Evolutionary conservation across 2,329 filamentous ascomycete species (phyloP).

Genomic region (Penicillium sclerotigenum): DNA sequence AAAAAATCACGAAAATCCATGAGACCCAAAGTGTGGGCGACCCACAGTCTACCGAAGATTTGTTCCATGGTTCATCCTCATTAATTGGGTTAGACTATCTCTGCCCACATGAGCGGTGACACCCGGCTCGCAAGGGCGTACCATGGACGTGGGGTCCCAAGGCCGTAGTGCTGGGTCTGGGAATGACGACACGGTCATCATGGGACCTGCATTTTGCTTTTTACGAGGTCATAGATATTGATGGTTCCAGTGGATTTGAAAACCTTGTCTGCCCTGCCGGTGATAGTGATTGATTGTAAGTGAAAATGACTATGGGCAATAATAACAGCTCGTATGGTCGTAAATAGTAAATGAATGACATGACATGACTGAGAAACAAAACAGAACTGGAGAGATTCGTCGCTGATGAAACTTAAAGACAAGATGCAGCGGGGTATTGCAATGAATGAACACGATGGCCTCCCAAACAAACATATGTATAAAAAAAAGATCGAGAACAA

Average conservation of each 20-base stretch:
- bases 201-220: background rate
- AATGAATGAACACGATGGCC: constrained; percentile 23
- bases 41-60: background rate
- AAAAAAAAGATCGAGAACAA: constrained; percentile 2
- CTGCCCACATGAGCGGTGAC: constrained; percentile 1
- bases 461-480: constrained; percentile 15
- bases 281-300: background rate
- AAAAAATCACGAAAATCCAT: background rate
- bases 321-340: background rate
- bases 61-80: constrained; percentile 1
- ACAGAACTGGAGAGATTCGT: constrained; percentile 8
- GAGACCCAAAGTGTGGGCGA: background rate
- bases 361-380: constrained; percentile 1
- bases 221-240: background rate
- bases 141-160: constrained; percentile 16
- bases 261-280: background rate
- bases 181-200: constrained; percentile 18
- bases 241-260: background rate
- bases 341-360: background rate
- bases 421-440: constrained; percentile 25
- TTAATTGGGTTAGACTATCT: constrained; percentile 1
- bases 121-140: background rate
- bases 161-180: constrained; percentile 14
- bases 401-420: constrained; percentile 7
- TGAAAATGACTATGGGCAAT: background rate